Conservation (phyloP, 2,329 filamentous ascomycete species). For the Arthrobotrys megalospora region DNA sequence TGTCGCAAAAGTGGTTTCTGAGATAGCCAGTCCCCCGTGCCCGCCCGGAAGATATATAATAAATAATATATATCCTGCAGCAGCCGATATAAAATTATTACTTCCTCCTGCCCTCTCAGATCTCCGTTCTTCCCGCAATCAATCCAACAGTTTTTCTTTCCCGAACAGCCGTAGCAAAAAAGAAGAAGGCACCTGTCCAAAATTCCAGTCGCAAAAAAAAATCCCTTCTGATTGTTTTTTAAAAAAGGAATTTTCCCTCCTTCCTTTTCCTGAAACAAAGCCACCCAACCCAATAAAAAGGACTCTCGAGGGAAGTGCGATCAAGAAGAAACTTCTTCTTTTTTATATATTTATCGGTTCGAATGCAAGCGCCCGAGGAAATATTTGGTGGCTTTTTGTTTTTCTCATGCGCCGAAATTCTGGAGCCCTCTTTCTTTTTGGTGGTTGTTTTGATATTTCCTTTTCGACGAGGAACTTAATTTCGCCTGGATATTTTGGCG, state of each 20-base stretch:
- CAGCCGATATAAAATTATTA: constrained; percentile 4
- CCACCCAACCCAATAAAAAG: not conserved
- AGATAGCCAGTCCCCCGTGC: constrained; percentile 7
- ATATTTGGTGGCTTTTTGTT: not conserved
- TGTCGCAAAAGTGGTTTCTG: constrained; percentile 26
- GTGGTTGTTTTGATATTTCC: constrained; percentile 33
- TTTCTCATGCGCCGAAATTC: not conserved
- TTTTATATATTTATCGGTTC: not conserved
- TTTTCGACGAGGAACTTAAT: constrained; percentile 28
- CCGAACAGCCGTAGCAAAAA: not conserved
- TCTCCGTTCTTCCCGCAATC: constrained; percentile 7
- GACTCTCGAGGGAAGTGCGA: not conserved
- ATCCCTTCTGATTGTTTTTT: constrained; percentile 1
- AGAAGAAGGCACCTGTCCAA: not conserved
- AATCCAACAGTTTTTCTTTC: not conserved
- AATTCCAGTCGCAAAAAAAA: constrained; percentile 12
- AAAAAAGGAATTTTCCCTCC: constrained; percentile 11
- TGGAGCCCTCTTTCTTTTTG: not conserved
- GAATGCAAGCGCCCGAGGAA: not conserved
- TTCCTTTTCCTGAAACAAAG: constrained; percentile 23
- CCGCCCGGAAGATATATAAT: constrained; percentile 9
- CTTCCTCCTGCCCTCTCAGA: not conserved
- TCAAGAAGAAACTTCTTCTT: not conserved
- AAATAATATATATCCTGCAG: constrained; percentile 1
- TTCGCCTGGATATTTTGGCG: constrained; percentile 22